Conservation (phyloP, 352 stramenopile genomes). For the Globisporangium abappressorium region DNA sequence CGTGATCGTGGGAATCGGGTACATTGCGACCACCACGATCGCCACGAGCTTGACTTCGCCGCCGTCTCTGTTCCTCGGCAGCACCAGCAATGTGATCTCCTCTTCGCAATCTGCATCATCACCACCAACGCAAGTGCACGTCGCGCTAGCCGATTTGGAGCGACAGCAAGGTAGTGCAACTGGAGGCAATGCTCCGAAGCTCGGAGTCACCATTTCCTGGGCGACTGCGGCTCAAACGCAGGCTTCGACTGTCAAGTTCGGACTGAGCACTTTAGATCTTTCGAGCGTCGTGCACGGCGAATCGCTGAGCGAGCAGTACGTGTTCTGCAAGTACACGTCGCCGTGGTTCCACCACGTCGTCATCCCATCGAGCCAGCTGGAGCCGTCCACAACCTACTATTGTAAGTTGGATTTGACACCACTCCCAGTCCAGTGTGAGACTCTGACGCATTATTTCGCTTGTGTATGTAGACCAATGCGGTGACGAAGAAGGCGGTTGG, state of each 20-base stretch:
- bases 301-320: slow-evolving; percentile 48
- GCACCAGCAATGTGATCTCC: not conserved
- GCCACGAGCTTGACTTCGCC: not conserved
- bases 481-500: slow-evolving; percentile 44
- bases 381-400: slow-evolving; percentile 58
- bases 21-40: not conserved
- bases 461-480: slow-evolving; percentile 48
- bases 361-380: slow-evolving; percentile 44
- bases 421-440: too few species aligned
- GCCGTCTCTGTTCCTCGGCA: not conserved
- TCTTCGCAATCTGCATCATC: not conserved
- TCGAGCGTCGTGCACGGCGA: slow-evolving; percentile 25
- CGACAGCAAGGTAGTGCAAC: not conserved
- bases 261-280: slow-evolving; percentile 27
- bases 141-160: slow-evolving; percentile 4
- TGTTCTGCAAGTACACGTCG: slow-evolving; percentile 77
- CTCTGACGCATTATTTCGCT: not conserved
- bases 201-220: slow-evolving; percentile 65
- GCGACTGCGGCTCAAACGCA: slow-evolving; percentile 35
- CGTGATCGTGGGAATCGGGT: slow-evolving; percentile 1
- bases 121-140: slow-evolving; percentile 8
- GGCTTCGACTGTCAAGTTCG: slow-evolving; percentile 53
- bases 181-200: not conserved
- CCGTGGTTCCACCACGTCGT: slow-evolving; percentile 75
- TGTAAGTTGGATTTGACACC: slow-evolving; percentile 37